Evolutionary conservation across 163 green algal genomes (phyloP).

Genomic region (Chlorella variabilis): DNA sequence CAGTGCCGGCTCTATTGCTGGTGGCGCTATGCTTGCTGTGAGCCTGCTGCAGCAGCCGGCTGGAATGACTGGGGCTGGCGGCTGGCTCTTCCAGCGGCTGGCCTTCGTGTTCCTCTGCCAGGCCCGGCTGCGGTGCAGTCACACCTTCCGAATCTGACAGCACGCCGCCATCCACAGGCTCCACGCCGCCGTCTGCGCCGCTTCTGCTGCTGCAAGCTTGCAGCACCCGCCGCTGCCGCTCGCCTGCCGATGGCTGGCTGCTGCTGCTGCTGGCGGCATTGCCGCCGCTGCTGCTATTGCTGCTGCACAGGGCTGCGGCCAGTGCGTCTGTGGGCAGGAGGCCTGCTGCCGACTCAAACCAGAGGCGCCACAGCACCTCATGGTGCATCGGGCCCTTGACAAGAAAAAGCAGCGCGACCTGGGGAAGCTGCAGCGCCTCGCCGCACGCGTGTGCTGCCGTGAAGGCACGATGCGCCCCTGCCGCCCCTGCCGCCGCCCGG

Average conservation of each 20-base stretch:
- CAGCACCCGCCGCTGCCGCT: neutral
- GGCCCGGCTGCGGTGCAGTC: too few species aligned
- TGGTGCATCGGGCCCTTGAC: constrained; percentile 89
- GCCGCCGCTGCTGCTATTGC: neutral
- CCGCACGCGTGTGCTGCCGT: neutral
- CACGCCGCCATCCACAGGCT: neutral
- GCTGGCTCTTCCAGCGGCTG: neutral
- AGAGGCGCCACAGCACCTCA: constrained; percentile 84
- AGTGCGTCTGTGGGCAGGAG: neutral
- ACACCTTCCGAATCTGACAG: too few species aligned
- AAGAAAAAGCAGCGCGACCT: constrained; percentile 77
- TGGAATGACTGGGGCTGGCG: too few species aligned
- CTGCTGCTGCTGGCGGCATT: neutral
- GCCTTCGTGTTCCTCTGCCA: too few species aligned
- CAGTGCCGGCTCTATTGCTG: too few species aligned
- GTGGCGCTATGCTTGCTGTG: too few species aligned
- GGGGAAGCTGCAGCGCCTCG: constrained; percentile 32
- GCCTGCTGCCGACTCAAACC: constrained; percentile 28
- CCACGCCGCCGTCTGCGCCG: neutral
- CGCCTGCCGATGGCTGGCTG: neutral
- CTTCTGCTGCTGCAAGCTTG: neutral
- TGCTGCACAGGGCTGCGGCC: neutral
- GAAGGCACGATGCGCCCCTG: neutral
- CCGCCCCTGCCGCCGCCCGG: neutral
- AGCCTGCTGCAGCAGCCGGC: too few species aligned